Base-by-base conservation (phyloP, 2,329 filamentous ascomycete genomes). In the Fusarium nelsonii region DNA sequence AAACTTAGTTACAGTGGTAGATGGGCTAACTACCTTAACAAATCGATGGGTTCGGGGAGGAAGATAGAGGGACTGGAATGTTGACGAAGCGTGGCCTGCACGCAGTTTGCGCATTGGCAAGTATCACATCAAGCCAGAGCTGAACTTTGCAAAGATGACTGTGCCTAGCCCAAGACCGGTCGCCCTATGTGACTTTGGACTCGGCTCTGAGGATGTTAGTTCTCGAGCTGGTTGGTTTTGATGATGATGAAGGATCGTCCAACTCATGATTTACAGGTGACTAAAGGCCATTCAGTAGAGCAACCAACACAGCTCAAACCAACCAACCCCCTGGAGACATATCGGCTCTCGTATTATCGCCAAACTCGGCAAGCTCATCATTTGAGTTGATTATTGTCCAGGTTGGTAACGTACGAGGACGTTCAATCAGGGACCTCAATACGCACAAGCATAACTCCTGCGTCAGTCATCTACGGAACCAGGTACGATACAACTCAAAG, bases 41-140 rank as follows among this genome's bases (percentile, higher is more conserved):
- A 30, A 30, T 30, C 3, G 58, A 63, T 74, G 71, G 70, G 71
- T 74, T 74, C 68, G 72, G 71, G 65, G 70, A 74, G 69, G 69
- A 63, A 43, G 6, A 28, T 20, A 12, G 16, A 30, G 39, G 15
- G 20, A 52, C 40, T 73, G 70, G 70, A 73, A 73, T 73, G 59
- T 36, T 49, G 23, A 15, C 43, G 30, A 48, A 59, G 57, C 58
- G 64, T 69, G 61, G 68, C 51, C 39, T 41, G 26, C 50, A 67
- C 58, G 58, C 43, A 62, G 55, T 34, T 39, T 60, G 36, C 32
- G 41, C 28, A 44, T 37, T 37, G 34, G 37, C 50, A 53, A 32
- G 20, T 52, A 40, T 54, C 50, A 33, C 46, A 63, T 37, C 58
- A 44, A 36, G 44, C 50, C 50, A 62, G 41, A 48, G 60, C 51